Evolutionary conservation across 2,329 filamentous ascomycete genomes (phyloP).

Genomic region (Setomelanomma holmii): DNA sequence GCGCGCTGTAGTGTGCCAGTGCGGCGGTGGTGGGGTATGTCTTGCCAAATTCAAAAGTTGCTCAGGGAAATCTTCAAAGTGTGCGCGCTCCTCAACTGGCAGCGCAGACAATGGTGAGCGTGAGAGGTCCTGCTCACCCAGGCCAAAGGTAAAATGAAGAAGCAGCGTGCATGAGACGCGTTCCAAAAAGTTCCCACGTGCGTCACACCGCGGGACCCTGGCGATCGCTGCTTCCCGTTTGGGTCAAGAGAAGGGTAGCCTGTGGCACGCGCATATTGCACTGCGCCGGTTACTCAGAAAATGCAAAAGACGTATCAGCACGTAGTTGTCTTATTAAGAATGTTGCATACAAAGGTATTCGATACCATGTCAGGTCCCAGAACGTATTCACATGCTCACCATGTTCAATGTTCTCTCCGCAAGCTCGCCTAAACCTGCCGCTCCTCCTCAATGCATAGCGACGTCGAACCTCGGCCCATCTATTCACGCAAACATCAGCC

Average conservation of each 20-base stretch:
- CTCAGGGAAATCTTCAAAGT: neutral
- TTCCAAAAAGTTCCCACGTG: conserved; percentile 19
- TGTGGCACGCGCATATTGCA: too few species aligned
- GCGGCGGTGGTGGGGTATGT: conserved; percentile 22
- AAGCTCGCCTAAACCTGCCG: conserved; percentile 12
- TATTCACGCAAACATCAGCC: conserved; percentile 11
- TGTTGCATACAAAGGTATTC: neutral
- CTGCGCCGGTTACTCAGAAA: too few species aligned
- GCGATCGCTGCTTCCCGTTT: conserved; percentile 2
- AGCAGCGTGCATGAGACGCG: conserved; percentile 16
- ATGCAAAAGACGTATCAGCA: too few species aligned
- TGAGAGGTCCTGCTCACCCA: conserved; percentile 39
- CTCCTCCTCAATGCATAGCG: neutral
- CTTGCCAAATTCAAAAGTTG: neutral
- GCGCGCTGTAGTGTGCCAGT: neutral
- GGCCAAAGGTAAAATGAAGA: conserved; percentile 19
- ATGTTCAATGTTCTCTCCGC: neutral
- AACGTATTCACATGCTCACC: neutral
- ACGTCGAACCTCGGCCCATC: conserved; percentile 38
- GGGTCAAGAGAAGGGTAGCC: too few species aligned
- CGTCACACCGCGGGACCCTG: conserved; percentile 19
- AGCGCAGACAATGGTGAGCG: neutral
- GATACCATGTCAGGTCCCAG: neutral
- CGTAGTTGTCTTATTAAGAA: neutral
- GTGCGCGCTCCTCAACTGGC: neutral